Conservation (phyloP, 2,329 filamentous ascomycete species). For the Rhinocladiella mackenziei region DNA sequence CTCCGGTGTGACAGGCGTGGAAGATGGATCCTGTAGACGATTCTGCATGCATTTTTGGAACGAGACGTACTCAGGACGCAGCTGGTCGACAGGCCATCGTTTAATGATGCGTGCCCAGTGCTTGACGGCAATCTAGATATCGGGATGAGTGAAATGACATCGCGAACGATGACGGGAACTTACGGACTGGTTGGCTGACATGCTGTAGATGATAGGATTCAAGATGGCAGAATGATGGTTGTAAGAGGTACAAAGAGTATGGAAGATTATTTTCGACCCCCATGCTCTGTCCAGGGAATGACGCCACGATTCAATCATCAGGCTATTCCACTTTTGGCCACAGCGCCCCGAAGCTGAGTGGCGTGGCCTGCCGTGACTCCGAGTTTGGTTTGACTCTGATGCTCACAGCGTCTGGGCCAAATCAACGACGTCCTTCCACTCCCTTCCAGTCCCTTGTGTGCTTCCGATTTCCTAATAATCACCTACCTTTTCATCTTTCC, state of each 20-base stretch:
- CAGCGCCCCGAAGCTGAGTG: no score
- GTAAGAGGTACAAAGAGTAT: conserved; percentile 12
- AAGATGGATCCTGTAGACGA: conserved; percentile 20
- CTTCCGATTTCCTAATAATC: conserved; percentile 1
- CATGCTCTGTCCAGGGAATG: no score
- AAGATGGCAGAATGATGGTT: conserved; percentile 1
- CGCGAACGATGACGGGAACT: conserved; percentile 7
- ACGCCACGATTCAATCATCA: conserved; percentile 1
- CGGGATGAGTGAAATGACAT: not conserved
- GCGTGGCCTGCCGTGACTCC: no score
- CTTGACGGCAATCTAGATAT: conserved; percentile 31
- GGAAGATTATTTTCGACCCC: conserved; percentile 4
- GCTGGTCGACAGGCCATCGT: conserved; percentile 43
- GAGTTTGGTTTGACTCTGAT: no score
- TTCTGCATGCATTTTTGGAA: conserved; percentile 36
- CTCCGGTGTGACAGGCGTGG: conserved; percentile 13
- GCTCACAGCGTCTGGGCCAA: not conserved
- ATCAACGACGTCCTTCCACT: conserved; percentile 10
- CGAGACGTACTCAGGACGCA: conserved; percentile 45
- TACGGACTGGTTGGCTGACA: conserved; percentile 33
- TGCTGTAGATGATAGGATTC: conserved; percentile 5
- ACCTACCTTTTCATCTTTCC: conserved; percentile 3
- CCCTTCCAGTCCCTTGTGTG: conserved; percentile 2
- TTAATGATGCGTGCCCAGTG: conserved; percentile 43
- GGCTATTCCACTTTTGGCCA: no score